A percentile compares a stretch with the other conserved stretches of the same genome.
Evolutionary conservation across 192 early-diverging fungal species (phyloP).

Genomic region (Lobosporangium transversale): DNA sequence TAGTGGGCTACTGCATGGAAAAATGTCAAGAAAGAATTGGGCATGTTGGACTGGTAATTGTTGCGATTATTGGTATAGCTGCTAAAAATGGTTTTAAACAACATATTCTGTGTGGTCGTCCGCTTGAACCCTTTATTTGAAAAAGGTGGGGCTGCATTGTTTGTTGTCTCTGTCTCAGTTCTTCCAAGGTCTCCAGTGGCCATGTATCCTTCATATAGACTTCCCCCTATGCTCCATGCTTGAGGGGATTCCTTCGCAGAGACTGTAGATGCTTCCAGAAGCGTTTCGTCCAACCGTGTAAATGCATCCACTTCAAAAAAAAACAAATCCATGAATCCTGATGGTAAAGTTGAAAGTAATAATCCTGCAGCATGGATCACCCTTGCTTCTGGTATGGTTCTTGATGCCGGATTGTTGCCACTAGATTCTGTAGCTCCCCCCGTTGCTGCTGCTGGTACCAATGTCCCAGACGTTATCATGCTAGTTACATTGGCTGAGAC

Average conservation of each 20-base stretch:
- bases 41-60: slow-evolving; percentile 69
- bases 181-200: not conserved
- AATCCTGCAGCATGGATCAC: slow-evolving; percentile 63
- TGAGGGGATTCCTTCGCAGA: not conserved
- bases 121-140: slow-evolving; percentile 12
- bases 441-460: slow-evolving; percentile 55
- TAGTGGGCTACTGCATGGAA: slow-evolving; percentile 81
- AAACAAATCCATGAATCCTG: slow-evolving; percentile 48
- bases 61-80: slow-evolving; percentile 70
- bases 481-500: slow-evolving; percentile 46
- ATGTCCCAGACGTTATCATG: slow-evolving; percentile 51
- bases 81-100: slow-evolving; percentile 65
- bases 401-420: slow-evolving; percentile 16
- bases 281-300: slow-evolving; percentile 28
- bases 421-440: slow-evolving; percentile 31
- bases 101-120: slow-evolving; percentile 53
- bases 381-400: slow-evolving; percentile 42
- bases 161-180: slow-evolving; percentile 25
- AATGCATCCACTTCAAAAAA: slow-evolving; percentile 47
- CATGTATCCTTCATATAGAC: not conserved
- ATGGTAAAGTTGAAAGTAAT: slow-evolving; percentile 59
- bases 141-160: not conserved
- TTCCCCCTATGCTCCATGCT: no score
- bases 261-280: slow-evolving; percentile 32
- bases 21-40: slow-evolving; percentile 78